These are phyloP conservation scores for Grosmannia clavigera DNA, from an alignment of 2,329 filamentous ascomycete genomes.

Conservation along the genomic window DNA sequence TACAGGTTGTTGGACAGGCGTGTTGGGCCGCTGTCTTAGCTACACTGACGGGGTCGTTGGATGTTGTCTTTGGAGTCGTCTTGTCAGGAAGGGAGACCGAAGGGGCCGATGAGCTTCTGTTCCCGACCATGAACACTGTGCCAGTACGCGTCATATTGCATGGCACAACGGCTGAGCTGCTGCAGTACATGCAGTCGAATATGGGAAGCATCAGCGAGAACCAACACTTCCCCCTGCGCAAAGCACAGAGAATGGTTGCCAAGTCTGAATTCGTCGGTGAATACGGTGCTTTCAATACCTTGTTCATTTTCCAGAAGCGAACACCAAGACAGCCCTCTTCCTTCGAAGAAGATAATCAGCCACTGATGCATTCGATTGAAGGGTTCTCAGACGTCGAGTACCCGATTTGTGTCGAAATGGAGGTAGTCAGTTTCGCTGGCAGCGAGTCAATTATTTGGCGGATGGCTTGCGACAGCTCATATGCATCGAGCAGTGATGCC, in stretches of 20 bases:
- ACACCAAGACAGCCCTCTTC: not conserved
- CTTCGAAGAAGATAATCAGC: slow-evolving; percentile 1
- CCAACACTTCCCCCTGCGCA: slow-evolving; percentile 67
- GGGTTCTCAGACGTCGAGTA: slow-evolving; percentile 64
- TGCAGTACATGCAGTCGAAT: slow-evolving; percentile 62
- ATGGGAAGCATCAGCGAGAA: slow-evolving; percentile 53
- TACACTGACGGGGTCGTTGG: slow-evolving; percentile 47
- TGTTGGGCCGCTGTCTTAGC: slow-evolving; percentile 65
- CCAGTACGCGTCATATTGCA: slow-evolving; percentile 62
- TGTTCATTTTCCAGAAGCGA: slow-evolving; percentile 41
- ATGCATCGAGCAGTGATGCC: slow-evolving; percentile 34
- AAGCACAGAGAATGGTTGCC: slow-evolving; percentile 43
- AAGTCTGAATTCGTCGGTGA: slow-evolving; percentile 14
- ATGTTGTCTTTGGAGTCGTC: slow-evolving; percentile 72
- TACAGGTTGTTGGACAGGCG: slow-evolving; percentile 65
- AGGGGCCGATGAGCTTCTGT: slow-evolving; percentile 54
- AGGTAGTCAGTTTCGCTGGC: slow-evolving; percentile 32
- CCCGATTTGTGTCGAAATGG: slow-evolving; percentile 71
- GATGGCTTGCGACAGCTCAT: slow-evolving; percentile 51
- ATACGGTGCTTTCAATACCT: slow-evolving; percentile 36
- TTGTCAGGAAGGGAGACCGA: slow-evolving; percentile 74
- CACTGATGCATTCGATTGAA: slow-evolving; percentile 49
- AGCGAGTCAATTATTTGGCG: slow-evolving; percentile 40
- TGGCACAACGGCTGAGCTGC: slow-evolving; percentile 49
- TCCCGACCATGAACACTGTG: slow-evolving; percentile 89